These are phyloP conservation scores for Starmerella roubikii DNA, from an alignment of 805 yeast species.

Conservation along the genomic window DNA sequence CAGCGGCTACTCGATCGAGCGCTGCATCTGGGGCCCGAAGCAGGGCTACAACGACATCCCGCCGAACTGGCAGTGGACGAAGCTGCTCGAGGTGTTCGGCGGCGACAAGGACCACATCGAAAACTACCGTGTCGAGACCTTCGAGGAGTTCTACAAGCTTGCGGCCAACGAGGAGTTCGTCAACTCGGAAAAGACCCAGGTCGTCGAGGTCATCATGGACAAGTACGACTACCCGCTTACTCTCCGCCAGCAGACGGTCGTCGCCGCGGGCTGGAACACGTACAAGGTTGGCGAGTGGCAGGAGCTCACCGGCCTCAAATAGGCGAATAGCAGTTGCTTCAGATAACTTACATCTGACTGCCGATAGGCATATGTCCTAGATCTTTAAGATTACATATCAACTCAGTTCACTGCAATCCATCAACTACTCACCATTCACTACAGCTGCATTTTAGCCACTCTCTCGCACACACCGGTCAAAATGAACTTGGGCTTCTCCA, in stretches of 20 bases:
- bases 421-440: constrained; percentile 1
- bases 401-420: no score
- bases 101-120: constrained; percentile 24
- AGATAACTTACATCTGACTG: no score
- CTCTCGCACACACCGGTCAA: constrained; percentile 52
- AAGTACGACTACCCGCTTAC: constrained; percentile 54
- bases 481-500: constrained; percentile 42
- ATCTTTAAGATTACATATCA: no score
- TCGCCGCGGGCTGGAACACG: constrained; percentile 12
- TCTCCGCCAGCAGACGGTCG: constrained; percentile 25
- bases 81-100: constrained; percentile 46
- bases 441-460: constrained; percentile 15
- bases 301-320: constrained; percentile 9
- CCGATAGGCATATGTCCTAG: no score
- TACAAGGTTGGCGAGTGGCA: constrained; percentile 16
- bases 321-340: no score
- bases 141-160: constrained; percentile 30
- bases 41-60: constrained; percentile 71
- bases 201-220: constrained; percentile 49
- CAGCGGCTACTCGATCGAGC: constrained; percentile 80
- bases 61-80: constrained; percentile 70
- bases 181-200: constrained; percentile 30
- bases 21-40: constrained; percentile 67
- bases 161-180: constrained; percentile 28
- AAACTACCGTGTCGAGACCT: constrained; percentile 28